Evolutionary conservation across 257 asterid species (phyloP), one percentile per base, ranked within the genome.

Genomic region (Paulownia fortunei): DNA sequence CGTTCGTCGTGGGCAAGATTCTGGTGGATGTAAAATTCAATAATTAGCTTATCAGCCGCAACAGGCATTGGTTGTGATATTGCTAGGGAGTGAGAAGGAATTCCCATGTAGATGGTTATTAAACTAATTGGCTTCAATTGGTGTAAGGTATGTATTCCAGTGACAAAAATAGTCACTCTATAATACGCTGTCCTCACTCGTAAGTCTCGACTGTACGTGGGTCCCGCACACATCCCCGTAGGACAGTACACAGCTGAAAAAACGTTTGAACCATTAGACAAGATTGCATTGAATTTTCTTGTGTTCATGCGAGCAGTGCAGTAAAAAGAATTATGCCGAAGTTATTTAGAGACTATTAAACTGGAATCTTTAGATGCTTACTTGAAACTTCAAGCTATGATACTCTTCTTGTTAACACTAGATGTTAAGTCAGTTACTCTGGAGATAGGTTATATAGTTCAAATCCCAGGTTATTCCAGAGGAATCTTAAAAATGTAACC

Each of bases 1-100:
- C 74, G 95, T 92, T 67, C 93, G 87, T 3, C 89, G 83, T 49
- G 96, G 85, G 47, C 91, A 89, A 82, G 94, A 91, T 83, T 85
- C 98, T 36, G 94, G 97, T 2, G 96, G 98, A 30, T 94, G 97
- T 80, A 91, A 82, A 36, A 89, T 94, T 83, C 98, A 92, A 52
- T 94, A 81, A 79, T 67, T 13, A 65, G 44, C 72, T 26, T 76
- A 37, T 76, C 34, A 37, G 8, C 64, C 9, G 80, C 41, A 27
- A 36, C 21, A 44, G 19, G 19, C 60, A 32, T 64, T 55, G 56
- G 12, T 68, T 18, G 36, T n/a, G 26, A 27, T 6, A 8, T 34
- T 64, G 66, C 34, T 55, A 19, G 16, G 41, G 32, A 2, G 34
- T 24, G 52, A 15, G 24, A 76, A 71, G 51, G 46, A 51, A 60